Base-by-base conservation (phyloP, 2,329 filamentous ascomycete species). In the Aspergillus proliferans region DNA sequence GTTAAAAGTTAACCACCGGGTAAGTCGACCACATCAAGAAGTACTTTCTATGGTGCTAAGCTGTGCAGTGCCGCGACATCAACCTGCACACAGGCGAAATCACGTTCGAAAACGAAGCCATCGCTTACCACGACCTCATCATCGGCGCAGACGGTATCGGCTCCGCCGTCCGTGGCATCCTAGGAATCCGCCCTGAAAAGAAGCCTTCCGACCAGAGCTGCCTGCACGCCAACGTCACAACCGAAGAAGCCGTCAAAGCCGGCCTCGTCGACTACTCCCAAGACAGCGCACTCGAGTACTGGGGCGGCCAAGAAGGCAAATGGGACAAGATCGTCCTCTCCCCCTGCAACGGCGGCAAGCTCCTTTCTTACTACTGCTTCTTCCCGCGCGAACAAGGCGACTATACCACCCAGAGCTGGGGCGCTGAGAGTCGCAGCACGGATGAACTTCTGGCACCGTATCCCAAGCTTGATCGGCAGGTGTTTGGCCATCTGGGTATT, bases 251-350 rank as follows among this genome's bases (percentile, higher is more conserved):
- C 1, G 74, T 81, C 26, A 71, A 72, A 49, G 70, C 80, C 1
- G 83, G 83, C 2, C 74, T 86, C 0, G 75, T 81, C 28, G 81
- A 86, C 61, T 86, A 84, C 66, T 81, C 81, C 0, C 59, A 75
- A 30, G 64, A 86, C 67, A 71, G 64, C 22, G 83, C 83, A 0
- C 71, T 87, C 0, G 81, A 87, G 64, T 87, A 85, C 71, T 87
- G 84, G 84, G 84, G 84, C 22, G 84, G 84, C 46, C 64, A 67
- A 42, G 62, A 66, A 45, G 79, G 83, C 48, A 81, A 80, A 58
- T 81, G 73, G 74, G 80, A 86, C 65, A 87, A 87, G 73, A 86
- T 87, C 50, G 84, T 87, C 4, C 71, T 87, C 2, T 85, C 82
- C 0, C 82, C 84, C 4, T 87, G 84, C 69, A 84, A 85, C 59